Base-by-base conservation (phyloP, 164 flowering plant species). In the Chimonanthus salicifolius region DNA sequence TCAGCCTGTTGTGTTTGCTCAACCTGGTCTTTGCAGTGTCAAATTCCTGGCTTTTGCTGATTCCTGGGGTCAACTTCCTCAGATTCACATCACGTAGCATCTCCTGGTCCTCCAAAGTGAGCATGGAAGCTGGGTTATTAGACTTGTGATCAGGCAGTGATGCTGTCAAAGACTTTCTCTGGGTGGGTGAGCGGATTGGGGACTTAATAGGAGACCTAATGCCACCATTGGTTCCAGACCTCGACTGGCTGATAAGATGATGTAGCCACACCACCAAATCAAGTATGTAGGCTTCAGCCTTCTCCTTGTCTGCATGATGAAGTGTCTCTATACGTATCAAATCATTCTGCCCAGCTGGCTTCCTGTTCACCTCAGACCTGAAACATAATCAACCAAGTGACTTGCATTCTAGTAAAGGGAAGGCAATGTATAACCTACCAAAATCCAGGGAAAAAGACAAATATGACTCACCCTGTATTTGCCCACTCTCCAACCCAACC, bases 401-500 rank as follows among this genome's bases (percentile, higher is more conserved):
- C 10, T 49, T 45, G 64, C 20, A 48, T 43, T 67, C 49, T 60
- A 6, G 64, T 4, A 47, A 43, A 47, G 49, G 58, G 47, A 5
- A 18, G 18, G 15, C 50, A 58, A 11, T 54, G 8, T 10, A 49
- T 5, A 74, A 73, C 21, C n/a, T 43, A 45, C 58, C 5, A 4
- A 65, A 62, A 50, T n/a, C 54, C n/a, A 70, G 65, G n/a, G 11
- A 58, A 7, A 50, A 70, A 64, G 11, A 9, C 33, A 72, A 66
- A 0, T 18, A 7, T 16, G 20, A 76, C 92, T 84, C 67, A 93
- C 99, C 99, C 98, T 7, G 97, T 87, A 79, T 87, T 95, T 69
- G 99, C 99, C 99, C 99, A 95, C 82, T 95, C 99, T 62, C 99
- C 99, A 75, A 96, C 99, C 99, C 99, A 96, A 68, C 99, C 99